Evolutionary conservation across 129 eudicot species (phyloP).

Genomic region (Pulicaria dysenterica): DNA sequence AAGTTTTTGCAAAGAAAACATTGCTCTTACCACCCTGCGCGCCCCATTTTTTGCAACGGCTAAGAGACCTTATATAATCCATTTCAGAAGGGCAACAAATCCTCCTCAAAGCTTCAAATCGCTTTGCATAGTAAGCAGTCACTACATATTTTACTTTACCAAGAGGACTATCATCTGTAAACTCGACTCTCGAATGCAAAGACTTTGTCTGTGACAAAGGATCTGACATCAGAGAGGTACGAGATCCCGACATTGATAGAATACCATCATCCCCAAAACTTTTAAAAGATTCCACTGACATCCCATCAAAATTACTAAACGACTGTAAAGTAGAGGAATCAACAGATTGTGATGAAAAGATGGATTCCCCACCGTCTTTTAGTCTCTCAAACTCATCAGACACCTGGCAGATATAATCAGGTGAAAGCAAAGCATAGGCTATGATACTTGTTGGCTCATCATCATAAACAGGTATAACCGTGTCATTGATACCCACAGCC

Average conservation of each 20-base stretch:
- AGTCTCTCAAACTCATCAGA: conserved; percentile 65
- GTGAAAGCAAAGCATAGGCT: conserved; percentile 67
- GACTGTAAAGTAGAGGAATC: conserved; percentile 54
- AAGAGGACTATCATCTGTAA: conserved; percentile 62
- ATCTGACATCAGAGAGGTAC: conserved; percentile 60
- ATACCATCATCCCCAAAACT: conserved; percentile 75
- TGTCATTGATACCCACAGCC: conserved; percentile 70
- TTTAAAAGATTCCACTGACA: conserved; percentile 53
- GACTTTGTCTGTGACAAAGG: conserved; percentile 66
- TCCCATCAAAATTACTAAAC: conserved; percentile 56
- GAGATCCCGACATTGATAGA: conserved; percentile 56
- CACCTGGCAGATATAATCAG: conserved; percentile 60
- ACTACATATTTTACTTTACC: conserved; percentile 84
- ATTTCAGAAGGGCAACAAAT: conserved; percentile 90
- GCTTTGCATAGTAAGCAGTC: conserved; percentile 78
- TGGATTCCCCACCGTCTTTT: conserved; percentile 48
- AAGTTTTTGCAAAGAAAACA: conserved; percentile 96
- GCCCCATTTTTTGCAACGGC: conserved; percentile 99
- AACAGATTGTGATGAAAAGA: conserved; percentile 40
- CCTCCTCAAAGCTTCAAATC: conserved; percentile 84
- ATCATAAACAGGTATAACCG: conserved; percentile 83
- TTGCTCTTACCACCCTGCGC: conserved; percentile 99
- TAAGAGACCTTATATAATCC: conserved; percentile 76
- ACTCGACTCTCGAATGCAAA: conserved; percentile 71
- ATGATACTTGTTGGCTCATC: conserved; percentile 98